Evolutionary conservation across 164 flowering plant species (phyloP).

Genomic region (Macadamia integrifolia): DNA sequence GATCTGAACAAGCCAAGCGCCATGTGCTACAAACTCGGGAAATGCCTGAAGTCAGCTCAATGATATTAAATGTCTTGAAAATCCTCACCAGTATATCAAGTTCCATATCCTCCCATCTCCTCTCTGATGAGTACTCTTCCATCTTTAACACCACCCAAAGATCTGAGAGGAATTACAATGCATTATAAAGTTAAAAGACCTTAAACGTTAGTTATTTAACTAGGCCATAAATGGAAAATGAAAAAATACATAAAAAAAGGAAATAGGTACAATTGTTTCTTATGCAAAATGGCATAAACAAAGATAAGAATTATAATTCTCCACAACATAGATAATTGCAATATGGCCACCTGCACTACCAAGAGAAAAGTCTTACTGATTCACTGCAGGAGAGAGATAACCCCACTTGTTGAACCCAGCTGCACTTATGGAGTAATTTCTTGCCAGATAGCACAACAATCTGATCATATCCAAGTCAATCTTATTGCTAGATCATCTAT

Average conservation of each 20-base stretch:
- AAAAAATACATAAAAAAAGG: background rate
- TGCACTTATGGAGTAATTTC: too few species aligned
- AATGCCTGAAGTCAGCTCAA: constrained; percentile 41
- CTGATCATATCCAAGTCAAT: too few species aligned
- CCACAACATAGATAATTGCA: background rate
- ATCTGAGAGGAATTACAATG: background rate
- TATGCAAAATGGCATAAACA: too few species aligned
- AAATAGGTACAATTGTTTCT: background rate
- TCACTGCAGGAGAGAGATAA: too few species aligned
- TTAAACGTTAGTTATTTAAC: too few species aligned
- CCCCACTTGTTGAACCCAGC: too few species aligned
- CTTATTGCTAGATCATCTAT: too few species aligned
- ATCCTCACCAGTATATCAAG: constrained; percentile 49
- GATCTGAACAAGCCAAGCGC: constrained; percentile 53
- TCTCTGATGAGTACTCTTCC: constrained; percentile 27
- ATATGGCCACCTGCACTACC: background rate
- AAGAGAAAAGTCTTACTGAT: too few species aligned
- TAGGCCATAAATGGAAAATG: too few species aligned
- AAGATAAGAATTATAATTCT: too few species aligned
- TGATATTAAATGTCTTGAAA: constrained; percentile 33
- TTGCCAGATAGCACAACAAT: too few species aligned
- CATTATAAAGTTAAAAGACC: background rate
- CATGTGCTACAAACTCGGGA: constrained; percentile 55
- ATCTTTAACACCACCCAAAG: constrained; percentile 13
- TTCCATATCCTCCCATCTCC: constrained; percentile 58